phyloP scores from a whole-genome alignment of 352 stramenopile species.

The Vaucheria bursata region DNA sequence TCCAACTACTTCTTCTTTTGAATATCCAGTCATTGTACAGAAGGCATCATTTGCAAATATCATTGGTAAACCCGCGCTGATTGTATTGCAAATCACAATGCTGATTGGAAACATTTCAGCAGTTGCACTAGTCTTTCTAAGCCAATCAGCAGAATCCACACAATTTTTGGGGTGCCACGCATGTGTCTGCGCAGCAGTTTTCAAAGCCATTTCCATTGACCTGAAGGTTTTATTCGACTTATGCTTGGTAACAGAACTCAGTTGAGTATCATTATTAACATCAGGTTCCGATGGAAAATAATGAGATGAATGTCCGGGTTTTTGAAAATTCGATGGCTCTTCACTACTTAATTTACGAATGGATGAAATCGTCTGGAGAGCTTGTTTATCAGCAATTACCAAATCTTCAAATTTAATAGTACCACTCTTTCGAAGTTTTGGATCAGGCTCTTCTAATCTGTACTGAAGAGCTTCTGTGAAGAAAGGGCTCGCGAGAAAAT shows the following conservation, averaged over 20 bases:
- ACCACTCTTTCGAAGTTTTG: background rate
- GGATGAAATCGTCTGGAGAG: background rate
- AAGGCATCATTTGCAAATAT: slow-evolving; percentile 49
- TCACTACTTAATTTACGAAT: background rate
- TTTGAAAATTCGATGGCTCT: background rate
- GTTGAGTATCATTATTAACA: background rate
- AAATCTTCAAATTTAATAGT: background rate
- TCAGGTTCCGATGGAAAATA: too few relatives aligned
- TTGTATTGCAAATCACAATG: slow-evolving; percentile 46
- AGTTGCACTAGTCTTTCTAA: slow-evolving; percentile 23
- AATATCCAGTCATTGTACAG: slow-evolving; percentile 43
- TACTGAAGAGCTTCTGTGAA: background rate
- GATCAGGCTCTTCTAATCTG: background rate
- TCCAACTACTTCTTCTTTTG: slow-evolving; percentile 47
- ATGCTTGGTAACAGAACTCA: background rate
- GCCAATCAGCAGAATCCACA: slow-evolving; percentile 46
- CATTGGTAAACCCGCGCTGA: slow-evolving; percentile 29
- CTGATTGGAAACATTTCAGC: slow-evolving; percentile 41
- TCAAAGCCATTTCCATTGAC: background rate
- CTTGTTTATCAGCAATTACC: background rate
- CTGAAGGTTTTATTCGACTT: background rate
- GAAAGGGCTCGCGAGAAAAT: background rate
- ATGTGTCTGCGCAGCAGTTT: background rate
- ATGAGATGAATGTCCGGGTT: background rate
- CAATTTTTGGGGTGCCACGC: background rate